A percentile compares a stretch with the other conserved stretches of the same genome.
Evolutionary conservation across 495 filamentous ascomycete genomes (phyloP).

Genomic region (Podospora pseudopauciseta): DNA sequence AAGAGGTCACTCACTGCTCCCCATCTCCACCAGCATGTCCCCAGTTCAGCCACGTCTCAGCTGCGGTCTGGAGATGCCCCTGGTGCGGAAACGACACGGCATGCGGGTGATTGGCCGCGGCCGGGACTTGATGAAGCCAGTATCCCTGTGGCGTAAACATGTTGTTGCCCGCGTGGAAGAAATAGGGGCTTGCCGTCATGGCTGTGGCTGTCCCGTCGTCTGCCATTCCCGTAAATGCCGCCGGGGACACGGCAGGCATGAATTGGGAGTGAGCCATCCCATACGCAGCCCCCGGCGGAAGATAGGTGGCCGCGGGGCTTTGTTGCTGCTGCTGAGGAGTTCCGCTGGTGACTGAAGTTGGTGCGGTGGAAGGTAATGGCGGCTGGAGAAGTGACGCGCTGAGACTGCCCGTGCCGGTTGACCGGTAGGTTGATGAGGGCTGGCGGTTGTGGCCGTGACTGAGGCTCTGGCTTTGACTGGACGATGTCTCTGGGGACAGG

Average conservation of each 20-base stretch:
- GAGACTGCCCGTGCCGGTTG: background rate
- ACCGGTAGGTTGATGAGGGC: background rate
- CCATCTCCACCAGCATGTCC: background rate
- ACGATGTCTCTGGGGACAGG: slow-evolving; percentile 21
- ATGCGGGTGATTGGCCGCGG: background rate
- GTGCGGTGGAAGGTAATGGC: background rate
- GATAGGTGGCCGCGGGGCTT: background rate
- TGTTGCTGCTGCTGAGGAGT: background rate
- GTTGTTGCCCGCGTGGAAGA: slow-evolving; percentile 1
- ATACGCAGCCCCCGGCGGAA: background rate
- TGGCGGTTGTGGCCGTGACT: slow-evolving; percentile 7
- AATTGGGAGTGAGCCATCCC: background rate
- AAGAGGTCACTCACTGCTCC: background rate
- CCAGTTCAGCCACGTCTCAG: background rate
- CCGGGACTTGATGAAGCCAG: slow-evolving; percentile 3
- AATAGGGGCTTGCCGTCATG: background rate
- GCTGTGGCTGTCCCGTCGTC: background rate
- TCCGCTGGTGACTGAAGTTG: background rate
- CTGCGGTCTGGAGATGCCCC: background rate
- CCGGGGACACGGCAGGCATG: background rate
- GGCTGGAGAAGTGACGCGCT: slow-evolving; percentile 3
- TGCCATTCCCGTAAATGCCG: background rate
- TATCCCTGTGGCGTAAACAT: slow-evolving; percentile 5
- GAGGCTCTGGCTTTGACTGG: slow-evolving; percentile 19
- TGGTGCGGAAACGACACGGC: background rate